Evolutionary conservation across 768 basidiomycete species (phyloP), one percentile per base, ranked within the genome.

Genomic region (Kwoniella dejecticola): DNA sequence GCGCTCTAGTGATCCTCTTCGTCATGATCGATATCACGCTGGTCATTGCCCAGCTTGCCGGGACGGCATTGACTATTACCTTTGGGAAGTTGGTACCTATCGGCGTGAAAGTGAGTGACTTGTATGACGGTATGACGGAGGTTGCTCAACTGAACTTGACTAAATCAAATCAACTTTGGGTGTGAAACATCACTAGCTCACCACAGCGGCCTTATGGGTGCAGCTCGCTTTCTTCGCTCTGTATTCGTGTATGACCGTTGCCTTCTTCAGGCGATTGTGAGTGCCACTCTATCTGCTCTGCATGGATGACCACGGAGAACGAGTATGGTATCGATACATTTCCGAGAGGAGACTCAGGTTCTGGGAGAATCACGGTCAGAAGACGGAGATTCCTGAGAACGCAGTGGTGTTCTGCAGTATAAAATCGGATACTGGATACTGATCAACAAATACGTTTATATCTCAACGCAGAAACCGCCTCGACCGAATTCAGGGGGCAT

Each of bases 11-110:
- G 7, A 61, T 81, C 29, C 72, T 85, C 11, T 89, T 88, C 72
- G 81, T 89, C 46, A 79, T 82, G 1, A 85, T 84, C 10, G 88
- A 89, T 70, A 77, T 88, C 44, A 80, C 81, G 1, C 88, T 87
- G 1, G 88, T 89, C 79, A 69, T 86, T 4, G 83, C 88, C 44
- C 88, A 89, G 76, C 86, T 67, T 0, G 63, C 63, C 5, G 77
- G 77, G 6, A 67, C 72, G 30, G 76, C 68, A 4, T 45, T 76
- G 62, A 67, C 69, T 0, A 72, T 68, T 7, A 64, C 60, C 8
- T 59, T 40, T 41, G 48, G 61, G 7, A 33, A 45, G 46, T 36
- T 47, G 41, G 29, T 38, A 11, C 40, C 19, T 26, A 63, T 40
- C 1, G 53, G 53, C 8, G 36, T 29, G 23, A 55, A 4, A 4